Percentiles rank a stretch among this genome's conserved stretches.
Evolutionary conservation across 352 stramenopile genomes (phyloP).

Genomic region (Phytopythium vexans): DNA sequence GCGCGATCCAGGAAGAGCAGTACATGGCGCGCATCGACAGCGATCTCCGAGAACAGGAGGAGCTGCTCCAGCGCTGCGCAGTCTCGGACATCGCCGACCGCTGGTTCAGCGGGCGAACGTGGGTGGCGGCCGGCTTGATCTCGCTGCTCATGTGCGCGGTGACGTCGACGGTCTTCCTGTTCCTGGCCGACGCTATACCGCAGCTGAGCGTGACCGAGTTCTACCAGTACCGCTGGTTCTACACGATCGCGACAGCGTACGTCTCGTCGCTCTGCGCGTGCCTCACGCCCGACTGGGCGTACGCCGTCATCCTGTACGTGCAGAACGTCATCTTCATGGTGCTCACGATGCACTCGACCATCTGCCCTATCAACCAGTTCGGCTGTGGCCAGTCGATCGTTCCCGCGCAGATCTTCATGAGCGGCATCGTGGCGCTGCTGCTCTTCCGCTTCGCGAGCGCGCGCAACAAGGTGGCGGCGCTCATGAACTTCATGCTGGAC

Average conservation of each 20-base stretch:
- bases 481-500: conserved; percentile 52
- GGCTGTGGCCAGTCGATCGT: conserved; percentile 32
- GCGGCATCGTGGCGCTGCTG: conserved; percentile 35
- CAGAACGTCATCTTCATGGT: conserved; percentile 47
- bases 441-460: conserved; percentile 41
- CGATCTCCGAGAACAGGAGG: conserved; percentile 20
- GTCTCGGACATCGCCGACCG: conserved; percentile 19
- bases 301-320: conserved; percentile 34
- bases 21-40: conserved; percentile 23
- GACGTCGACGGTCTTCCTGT: conserved; percentile 30
- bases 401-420: conserved; percentile 29
- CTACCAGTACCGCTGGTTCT: conserved; percentile 44
- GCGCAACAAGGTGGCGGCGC: conserved; percentile 19
- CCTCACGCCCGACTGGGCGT: conserved; percentile 47
- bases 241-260: conserved; percentile 31
- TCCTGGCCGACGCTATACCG: conserved; percentile 23
- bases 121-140: conserved; percentile 36
- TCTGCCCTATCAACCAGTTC: conserved; percentile 58
- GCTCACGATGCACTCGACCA: conserved; percentile 52
- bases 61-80: conserved; percentile 19
- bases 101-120: conserved; percentile 31
- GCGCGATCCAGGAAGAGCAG: conserved; percentile 16
- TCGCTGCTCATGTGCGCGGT: conserved; percentile 26
- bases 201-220: conserved; percentile 43
- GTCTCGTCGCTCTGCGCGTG: conserved; percentile 44